A percentile compares a stretch with the other conserved stretches of the same genome.
Conservation (phyloP, 2,329 filamentous ascomycete species). For the Neocucurbitaria cava region DNA sequence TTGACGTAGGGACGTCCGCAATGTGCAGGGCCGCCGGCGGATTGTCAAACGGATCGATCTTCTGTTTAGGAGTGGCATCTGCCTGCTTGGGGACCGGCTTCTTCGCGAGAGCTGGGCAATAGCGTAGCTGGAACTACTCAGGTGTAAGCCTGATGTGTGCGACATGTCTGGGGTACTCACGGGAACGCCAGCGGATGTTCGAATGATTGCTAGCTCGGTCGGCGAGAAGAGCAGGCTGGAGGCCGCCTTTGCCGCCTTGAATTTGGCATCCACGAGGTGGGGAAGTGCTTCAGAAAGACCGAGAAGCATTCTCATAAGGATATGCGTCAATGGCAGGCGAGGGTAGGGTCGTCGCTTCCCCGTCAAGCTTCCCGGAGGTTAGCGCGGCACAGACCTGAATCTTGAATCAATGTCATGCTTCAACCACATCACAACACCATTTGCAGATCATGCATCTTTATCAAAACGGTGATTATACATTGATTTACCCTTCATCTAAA, state of each 20-base stretch:
- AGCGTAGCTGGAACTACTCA: constrained; percentile 74
- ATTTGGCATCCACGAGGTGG: constrained; percentile 48
- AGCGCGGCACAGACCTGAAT: constrained; percentile 4
- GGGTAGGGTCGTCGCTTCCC: neutral
- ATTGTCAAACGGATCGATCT: constrained; percentile 68
- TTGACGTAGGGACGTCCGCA: constrained; percentile 54
- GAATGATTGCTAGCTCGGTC: constrained; percentile 49
- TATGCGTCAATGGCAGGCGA: constrained; percentile 1
- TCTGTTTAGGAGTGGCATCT: constrained; percentile 30
- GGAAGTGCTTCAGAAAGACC: constrained; percentile 45
- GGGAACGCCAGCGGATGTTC: constrained; percentile 45
- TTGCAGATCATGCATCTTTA: neutral
- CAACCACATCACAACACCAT: constrained; percentile 1
- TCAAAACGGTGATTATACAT: neutral
- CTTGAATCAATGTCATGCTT: constrained; percentile 5
- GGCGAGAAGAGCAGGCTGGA: constrained; percentile 49
- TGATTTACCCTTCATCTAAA: constrained; percentile 1
- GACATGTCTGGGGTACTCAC: constrained; percentile 34
- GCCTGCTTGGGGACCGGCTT: constrained; percentile 63
- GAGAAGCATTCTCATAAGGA: constrained; percentile 37
- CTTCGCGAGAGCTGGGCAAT: constrained; percentile 70
- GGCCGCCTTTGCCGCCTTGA: constrained; percentile 42
- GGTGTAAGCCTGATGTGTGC: constrained; percentile 17
- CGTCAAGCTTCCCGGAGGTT: neutral
- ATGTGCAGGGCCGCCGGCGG: constrained; percentile 63